Evolutionary conservation across 768 basidiomycete genomes (phyloP).

Genomic region (Boletellus ananas): DNA sequence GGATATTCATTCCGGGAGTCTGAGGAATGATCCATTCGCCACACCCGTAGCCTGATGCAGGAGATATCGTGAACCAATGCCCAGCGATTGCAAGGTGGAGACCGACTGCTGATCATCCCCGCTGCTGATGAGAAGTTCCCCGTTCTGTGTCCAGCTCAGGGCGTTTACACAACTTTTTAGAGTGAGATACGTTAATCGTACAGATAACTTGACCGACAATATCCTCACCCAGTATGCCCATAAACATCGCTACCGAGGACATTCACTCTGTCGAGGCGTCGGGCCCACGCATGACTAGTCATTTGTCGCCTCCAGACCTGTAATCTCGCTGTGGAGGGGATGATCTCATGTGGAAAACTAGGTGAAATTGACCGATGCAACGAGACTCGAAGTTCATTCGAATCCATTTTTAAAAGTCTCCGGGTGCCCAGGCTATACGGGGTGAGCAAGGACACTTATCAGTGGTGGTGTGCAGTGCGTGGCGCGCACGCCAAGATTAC

Average conservation of each 20-base stretch:
- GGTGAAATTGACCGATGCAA: slow-evolving; percentile 5
- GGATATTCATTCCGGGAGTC: slow-evolving; percentile 50
- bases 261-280: slow-evolving; percentile 59
- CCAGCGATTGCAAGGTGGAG: not conserved
- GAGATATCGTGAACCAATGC: slow-evolving; percentile 2
- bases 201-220: not conserved
- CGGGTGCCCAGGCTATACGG: not conserved
- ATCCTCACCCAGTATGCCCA: slow-evolving; percentile 69
- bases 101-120: slow-evolving; percentile 71
- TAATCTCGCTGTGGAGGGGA: slow-evolving; percentile 22
- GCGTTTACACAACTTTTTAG: slow-evolving; percentile 68
- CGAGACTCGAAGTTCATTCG: not conserved
- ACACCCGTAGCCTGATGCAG: slow-evolving; percentile 62
- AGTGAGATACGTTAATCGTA: not conserved
- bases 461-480: not conserved
- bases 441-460: not conserved
- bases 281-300: slow-evolving; percentile 25
- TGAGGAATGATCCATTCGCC: slow-evolving; percentile 54
- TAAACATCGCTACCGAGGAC: slow-evolving; percentile 58
- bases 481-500: not conserved
- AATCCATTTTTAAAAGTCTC: slow-evolving; percentile 9
- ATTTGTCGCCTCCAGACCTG: slow-evolving; percentile 22
- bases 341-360: slow-evolving; percentile 1
- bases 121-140: slow-evolving; percentile 61
- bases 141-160: slow-evolving; percentile 66